These are phyloP conservation scores for Odonthalia washingtoniensis DNA, from an alignment of 31 red algal species.

Conservation along the genomic window DNA sequence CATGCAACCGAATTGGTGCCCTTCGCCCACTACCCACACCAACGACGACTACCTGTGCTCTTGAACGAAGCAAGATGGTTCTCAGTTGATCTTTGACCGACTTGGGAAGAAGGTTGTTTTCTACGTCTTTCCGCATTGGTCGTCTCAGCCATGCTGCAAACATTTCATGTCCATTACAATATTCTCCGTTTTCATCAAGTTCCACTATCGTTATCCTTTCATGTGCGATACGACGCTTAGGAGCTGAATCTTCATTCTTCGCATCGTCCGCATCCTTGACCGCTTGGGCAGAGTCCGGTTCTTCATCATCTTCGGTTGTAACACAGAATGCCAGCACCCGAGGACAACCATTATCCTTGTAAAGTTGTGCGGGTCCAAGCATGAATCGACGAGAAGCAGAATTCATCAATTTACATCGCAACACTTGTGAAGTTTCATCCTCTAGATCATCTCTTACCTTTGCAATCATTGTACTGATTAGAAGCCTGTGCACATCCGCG, in stretches of 20 bases:
- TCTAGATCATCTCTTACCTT: conserved; percentile 54
- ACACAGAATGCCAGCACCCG: conserved; percentile 69
- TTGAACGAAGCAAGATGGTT: conserved; percentile 53
- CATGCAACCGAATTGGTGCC: conserved; percentile 62
- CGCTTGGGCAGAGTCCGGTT: conserved; percentile 58
- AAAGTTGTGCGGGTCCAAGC: conserved; percentile 57
- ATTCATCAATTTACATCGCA: conserved; percentile 57
- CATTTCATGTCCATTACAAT: conserved; percentile 66
- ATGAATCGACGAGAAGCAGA: conserved; percentile 70
- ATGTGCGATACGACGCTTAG: conserved; percentile 37
- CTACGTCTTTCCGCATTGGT: conserved; percentile 30
- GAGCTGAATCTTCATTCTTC: conserved; percentile 9
- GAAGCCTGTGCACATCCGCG: conserved; percentile 51
- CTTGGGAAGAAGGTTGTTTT: conserved; percentile 27
- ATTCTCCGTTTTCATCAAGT: conserved; percentile 74
- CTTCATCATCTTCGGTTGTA: conserved; percentile 78
- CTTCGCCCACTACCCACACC: conserved; percentile 83
- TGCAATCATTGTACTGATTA: conserved; percentile 47
- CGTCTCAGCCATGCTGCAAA: conserved; percentile 74
- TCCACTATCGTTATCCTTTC: conserved; percentile 75
- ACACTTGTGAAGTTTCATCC: conserved; percentile 47
- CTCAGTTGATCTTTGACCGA: conserved; percentile 57
- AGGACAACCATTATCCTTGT: conserved; percentile 60
- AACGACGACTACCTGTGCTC: conserved; percentile 72
- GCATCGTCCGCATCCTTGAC: conserved; percentile 58